Conservation (phyloP, 805 yeast genomes). For the Metschnikowia hibisci region DNA sequence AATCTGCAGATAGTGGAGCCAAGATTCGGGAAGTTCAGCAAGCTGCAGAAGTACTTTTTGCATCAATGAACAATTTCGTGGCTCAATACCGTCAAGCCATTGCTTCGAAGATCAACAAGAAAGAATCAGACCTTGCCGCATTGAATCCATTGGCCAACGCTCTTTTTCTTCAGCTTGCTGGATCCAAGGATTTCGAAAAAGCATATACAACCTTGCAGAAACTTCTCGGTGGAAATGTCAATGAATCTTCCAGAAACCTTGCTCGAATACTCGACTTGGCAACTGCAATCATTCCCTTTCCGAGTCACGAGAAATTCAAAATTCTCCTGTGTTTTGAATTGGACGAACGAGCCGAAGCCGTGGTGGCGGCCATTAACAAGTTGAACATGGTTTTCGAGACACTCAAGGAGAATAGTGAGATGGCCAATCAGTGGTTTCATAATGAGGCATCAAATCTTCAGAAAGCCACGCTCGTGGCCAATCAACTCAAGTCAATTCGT, state of each 20-base stretch:
- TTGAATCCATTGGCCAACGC: slow-evolving; percentile 60
- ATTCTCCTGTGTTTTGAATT: slow-evolving; percentile 34
- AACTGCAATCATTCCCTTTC: slow-evolving; percentile 49
- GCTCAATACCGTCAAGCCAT: slow-evolving; percentile 35
- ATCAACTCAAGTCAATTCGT: slow-evolving; percentile 51
- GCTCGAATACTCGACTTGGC: slow-evolving; percentile 42
- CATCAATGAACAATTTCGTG: slow-evolving; percentile 37
- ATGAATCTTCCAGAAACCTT: slow-evolving; percentile 15
- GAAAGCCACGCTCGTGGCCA: slow-evolving; percentile 52
- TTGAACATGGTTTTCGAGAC: slow-evolving; percentile 37
- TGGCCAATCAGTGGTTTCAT: slow-evolving; percentile 44
- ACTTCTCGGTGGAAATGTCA: slow-evolving; percentile 12
- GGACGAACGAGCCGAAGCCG: slow-evolving; percentile 29
- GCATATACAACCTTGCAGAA: slow-evolving; percentile 42
- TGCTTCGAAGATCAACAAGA: slow-evolving; percentile 10
- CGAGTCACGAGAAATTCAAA: slow-evolving; percentile 38
- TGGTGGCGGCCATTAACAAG: slow-evolving; percentile 28
- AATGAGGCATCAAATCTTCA: slow-evolving; percentile 49
- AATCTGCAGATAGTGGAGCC: slow-evolving; percentile 13
- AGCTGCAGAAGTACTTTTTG: slow-evolving; percentile 24
- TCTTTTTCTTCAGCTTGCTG: slow-evolving; percentile 51
- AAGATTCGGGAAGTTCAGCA: slow-evolving; percentile 20
- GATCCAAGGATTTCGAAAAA: slow-evolving; percentile 42
- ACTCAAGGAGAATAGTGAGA: slow-evolving; percentile 28
- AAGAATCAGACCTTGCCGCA: slow-evolving; percentile 34